These are phyloP conservation scores for Ceratocystiopsis minuta DNA, from an alignment of 2,329 filamentous ascomycete genomes.

Conservation along the genomic window DNA sequence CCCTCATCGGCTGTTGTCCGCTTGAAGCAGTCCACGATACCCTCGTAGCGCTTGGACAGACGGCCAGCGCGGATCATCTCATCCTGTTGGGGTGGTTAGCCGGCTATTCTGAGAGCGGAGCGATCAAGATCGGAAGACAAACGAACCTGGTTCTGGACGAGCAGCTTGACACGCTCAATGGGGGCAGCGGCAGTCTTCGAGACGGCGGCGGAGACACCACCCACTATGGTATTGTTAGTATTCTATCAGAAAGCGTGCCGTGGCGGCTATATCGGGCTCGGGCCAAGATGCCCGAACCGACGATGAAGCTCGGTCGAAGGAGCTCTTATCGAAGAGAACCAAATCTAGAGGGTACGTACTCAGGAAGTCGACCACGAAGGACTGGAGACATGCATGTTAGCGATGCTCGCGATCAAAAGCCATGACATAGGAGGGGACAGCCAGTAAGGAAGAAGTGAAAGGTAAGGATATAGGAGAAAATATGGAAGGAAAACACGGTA, in stretches of 20 bases:
- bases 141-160: conserved; percentile 97
- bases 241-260: conserved; percentile 2
- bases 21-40: conserved; percentile 89
- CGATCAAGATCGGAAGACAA: no score
- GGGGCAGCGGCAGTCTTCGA: conserved; percentile 99
- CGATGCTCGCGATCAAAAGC: background rate
- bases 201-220: conserved; percentile 99
- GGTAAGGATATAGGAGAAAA: no score
- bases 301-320: background rate
- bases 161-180: conserved; percentile 99
- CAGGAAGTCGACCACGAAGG: conserved; percentile 96
- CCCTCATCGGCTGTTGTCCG: conserved; percentile 83
- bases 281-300: no score
- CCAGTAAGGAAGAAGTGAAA: no score
- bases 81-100: conserved; percentile 48
- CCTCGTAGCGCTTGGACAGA: conserved; percentile 92
- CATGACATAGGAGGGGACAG: no score
- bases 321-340: no score
- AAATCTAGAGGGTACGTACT: conserved; percentile 54
- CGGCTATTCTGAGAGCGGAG: no score
- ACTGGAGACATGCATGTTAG: conserved; percentile 33
- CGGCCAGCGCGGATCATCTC: conserved; percentile 98
- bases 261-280: conserved; percentile 1
- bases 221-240: conserved; percentile 43
- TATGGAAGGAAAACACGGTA: no score